Evolutionary conservation across 1,139 yeast genomes (phyloP).

Genomic region (Scheffersomyces quercinus): DNA sequence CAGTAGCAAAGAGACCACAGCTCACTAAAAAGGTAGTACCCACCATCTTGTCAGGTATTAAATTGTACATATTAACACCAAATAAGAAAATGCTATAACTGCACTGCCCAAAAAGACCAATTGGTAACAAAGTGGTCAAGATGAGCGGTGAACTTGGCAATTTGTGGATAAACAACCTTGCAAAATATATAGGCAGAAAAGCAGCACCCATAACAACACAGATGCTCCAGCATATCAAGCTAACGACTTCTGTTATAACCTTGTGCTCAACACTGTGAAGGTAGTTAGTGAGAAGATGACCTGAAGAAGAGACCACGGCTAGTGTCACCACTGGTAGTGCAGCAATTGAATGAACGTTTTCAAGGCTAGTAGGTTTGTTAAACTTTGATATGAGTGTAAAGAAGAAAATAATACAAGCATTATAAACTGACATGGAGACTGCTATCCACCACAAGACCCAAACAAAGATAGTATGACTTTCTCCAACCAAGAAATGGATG

Average conservation of each 20-base stretch:
- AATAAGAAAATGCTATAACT: slow-evolving; percentile 65
- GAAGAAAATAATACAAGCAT: slow-evolving; percentile 58
- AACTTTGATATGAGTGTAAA: slow-evolving; percentile 37
- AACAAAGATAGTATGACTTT: slow-evolving; percentile 32
- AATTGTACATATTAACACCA: slow-evolving; percentile 40
- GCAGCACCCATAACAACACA: slow-evolving; percentile 64
- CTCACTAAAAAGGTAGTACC: neutral
- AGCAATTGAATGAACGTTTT: slow-evolving; percentile 42
- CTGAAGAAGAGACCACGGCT: slow-evolving; percentile 72
- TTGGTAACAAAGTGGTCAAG: slow-evolving; percentile 59
- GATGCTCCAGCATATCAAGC: slow-evolving; percentile 64
- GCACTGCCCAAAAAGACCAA: slow-evolving; percentile 79
- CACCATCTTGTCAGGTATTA: slow-evolving; percentile 8
- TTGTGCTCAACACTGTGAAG: slow-evolving; percentile 44
- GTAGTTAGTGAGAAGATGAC: slow-evolving; percentile 50
- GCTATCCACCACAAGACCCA: slow-evolving; percentile 75
- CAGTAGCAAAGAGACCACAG: neutral
- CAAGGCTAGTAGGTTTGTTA: slow-evolving; percentile 18
- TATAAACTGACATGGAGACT: slow-evolving; percentile 49
- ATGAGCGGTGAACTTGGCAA: slow-evolving; percentile 51
- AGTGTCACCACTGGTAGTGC: slow-evolving; percentile 74
- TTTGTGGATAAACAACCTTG: slow-evolving; percentile 58
- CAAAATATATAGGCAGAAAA: slow-evolving; percentile 52
- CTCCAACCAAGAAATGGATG: slow-evolving; percentile 38
- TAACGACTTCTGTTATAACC: slow-evolving; percentile 53